Evolutionary conservation across 108 stramenopile species (phyloP).

Genomic region (Stephanodiscus minutulus): DNA sequence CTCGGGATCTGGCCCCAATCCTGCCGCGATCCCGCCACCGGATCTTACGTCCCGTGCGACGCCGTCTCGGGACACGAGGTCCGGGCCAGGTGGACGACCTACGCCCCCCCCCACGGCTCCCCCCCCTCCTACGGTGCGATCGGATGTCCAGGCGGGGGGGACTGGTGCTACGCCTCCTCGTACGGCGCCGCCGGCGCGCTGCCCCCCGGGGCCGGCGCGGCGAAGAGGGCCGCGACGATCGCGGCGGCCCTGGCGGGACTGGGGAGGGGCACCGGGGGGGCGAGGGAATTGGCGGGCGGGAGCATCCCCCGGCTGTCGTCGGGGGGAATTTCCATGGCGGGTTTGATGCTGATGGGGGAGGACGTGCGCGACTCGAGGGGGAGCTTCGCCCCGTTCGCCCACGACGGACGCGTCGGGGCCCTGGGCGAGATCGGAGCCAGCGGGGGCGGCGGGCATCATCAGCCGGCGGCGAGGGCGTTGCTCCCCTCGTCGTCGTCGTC

Average conservation of each 20-base stretch:
- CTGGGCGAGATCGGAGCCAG: neutral
- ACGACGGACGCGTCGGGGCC: slow-evolving; percentile 11
- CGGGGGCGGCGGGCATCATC: neutral
- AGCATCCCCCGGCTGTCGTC: neutral
- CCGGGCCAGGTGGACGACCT: slow-evolving; percentile 20
- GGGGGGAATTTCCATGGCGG: slow-evolving; percentile 4
- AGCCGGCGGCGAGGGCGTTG: too few species aligned
- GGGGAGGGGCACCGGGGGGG: neutral
- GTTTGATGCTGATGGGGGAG: neutral
- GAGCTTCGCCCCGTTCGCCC: slow-evolving; percentile 2
- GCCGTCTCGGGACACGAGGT: slow-evolving; percentile 25
- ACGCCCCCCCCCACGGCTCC: slow-evolving; percentile 25
- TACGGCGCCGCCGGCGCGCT: slow-evolving; percentile 7
- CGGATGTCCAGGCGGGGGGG: slow-evolving; percentile 37
- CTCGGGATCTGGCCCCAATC: slow-evolving; percentile 26
- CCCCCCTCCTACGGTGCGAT: slow-evolving; percentile 11
- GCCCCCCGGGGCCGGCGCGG: neutral
- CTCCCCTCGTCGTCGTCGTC: too few species aligned
- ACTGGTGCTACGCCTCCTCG: slow-evolving; percentile 25
- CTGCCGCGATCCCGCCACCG: neutral
- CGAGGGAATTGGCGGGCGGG: neutral
- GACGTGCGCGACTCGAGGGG: slow-evolving; percentile 5
- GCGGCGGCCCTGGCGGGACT: slow-evolving; percentile 33
- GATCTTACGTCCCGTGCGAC: slow-evolving; percentile 13
- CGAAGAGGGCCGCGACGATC: slow-evolving; percentile 17